Conservation (phyloP, 441 rosid species). For the Aquilaria agallochum region DNA sequence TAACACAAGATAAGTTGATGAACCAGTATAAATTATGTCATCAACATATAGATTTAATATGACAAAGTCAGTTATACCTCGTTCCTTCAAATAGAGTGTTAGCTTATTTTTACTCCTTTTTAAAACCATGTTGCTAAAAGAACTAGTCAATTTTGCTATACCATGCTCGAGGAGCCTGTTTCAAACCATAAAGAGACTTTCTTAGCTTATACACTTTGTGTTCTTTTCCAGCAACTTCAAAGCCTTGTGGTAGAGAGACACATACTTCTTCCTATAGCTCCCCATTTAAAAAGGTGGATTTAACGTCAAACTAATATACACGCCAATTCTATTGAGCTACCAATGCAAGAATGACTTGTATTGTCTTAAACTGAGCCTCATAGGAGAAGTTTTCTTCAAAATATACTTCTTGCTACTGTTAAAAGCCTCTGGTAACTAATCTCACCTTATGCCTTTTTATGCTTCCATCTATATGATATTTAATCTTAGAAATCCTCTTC, state of each 20-base stretch:
- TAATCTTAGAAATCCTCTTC: slow-evolving; percentile 2
- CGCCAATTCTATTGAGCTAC: not conserved
- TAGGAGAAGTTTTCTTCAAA: not conserved
- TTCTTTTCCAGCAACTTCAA: not conserved
- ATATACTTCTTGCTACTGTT: not conserved
- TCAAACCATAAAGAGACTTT: not conserved
- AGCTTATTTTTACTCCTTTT: not conserved
- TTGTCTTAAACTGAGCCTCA: not conserved
- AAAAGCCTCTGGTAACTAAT: not conserved
- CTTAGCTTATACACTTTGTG: not conserved
- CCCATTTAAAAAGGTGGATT: not conserved
- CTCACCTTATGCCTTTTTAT: not conserved
- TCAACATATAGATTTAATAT: not conserved
- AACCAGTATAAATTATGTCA: not conserved
- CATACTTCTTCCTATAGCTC: not conserved
- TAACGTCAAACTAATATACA: not conserved
- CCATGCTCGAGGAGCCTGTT: not conserved
- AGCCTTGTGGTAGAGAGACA: not conserved
- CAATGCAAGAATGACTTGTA: not conserved
- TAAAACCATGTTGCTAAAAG: not conserved
- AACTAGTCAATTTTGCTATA: not conserved
- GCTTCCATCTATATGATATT: not conserved
- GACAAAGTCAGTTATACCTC: not conserved
- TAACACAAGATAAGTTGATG: not conserved
- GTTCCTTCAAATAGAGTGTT: not conserved